phyloP scores from a whole-genome alignment of 1,284 basidiomycete species.

The Cryptococcus sp. region DNA sequence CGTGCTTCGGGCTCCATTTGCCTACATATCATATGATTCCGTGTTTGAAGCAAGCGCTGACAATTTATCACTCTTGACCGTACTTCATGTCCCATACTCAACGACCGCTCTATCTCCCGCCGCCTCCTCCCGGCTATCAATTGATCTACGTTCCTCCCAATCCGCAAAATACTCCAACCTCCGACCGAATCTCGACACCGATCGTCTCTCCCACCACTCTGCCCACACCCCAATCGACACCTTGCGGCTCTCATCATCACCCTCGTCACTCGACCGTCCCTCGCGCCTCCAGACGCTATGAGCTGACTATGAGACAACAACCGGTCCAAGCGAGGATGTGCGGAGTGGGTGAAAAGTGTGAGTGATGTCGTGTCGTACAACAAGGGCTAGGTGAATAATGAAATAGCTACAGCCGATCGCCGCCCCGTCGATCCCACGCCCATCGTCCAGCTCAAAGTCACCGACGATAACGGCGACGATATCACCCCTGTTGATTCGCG shows the following conservation, averaged over 20 bases:
- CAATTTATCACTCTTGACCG: constrained; percentile 11
- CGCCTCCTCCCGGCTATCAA: constrained; percentile 23
- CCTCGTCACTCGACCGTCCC: constrained; percentile 19
- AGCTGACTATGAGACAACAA: constrained; percentile 80
- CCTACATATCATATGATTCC: not conserved
- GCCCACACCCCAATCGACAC: not conserved
- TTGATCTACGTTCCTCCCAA: constrained; percentile 22
- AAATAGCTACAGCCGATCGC: constrained; percentile 68
- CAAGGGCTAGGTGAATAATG: not conserved
- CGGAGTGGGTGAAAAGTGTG: constrained; percentile 82
- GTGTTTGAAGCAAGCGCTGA: not conserved
- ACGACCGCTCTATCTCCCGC: constrained; percentile 8
- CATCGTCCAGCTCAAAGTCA: constrained; percentile 89
- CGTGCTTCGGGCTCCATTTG: not conserved
- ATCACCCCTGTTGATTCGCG: constrained; percentile 23
- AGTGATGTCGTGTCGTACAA: constrained; percentile 13
- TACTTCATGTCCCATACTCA: constrained; percentile 9
- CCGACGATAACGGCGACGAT: constrained; percentile 64
- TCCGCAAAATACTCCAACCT: not conserved
- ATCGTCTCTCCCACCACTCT: not conserved
- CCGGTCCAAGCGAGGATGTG: constrained; percentile 87
- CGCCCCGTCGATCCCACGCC: constrained; percentile 94
- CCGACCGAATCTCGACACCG: not conserved
- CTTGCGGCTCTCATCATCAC: not conserved
- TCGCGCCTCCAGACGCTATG: constrained; percentile 67